Evolutionary conservation across 73 alveolate species (phyloP), one percentile per base, ranked within the genome.

Genomic region (Paramecium sonneborni): DNA sequence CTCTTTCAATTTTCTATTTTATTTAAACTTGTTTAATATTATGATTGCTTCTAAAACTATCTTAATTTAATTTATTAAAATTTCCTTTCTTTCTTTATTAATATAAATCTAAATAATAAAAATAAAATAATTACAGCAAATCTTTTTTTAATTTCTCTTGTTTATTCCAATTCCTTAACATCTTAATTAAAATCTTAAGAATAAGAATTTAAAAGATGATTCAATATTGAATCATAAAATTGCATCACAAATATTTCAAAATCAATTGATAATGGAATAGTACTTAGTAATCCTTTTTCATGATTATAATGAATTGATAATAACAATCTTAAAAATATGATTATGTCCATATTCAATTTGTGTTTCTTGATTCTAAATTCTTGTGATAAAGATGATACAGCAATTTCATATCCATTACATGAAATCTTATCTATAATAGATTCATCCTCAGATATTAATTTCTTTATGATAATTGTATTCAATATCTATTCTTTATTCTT

Each of bases 171-270:
- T 44, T 79, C 28, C 12, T 23, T 70, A 21, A 69, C 11, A 39
- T 88, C 89, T 24, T 67, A 35, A 20, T 1, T 10, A 5, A 35
- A 21, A 12, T 48, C 58, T 43, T 67, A 68, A 2, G 82, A 21
- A 37, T 39, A 88, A 52, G 28, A 56, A 26, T 44, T 88, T 24
- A 76, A 34, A 26, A 43, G 21, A 28, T 41, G 14, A 1, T 62
- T n/a, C 18, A 88, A 41, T 32, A 88, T 41, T 43, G 76, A 56
- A 48, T 39, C 30, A 26, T 57, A 20, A 38, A 88, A 88, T 1
- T 76, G 11, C 87, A 88, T 57, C 3, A 88, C 90, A 20, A 88
- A 88, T 1, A 82, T 69, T 34, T 88, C 94, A 44, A 70, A 88
- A 68, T 69, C 76, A 6, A 82, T 57, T 7, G 90, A 88, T 8